Conservation (phyloP, 2,329 filamentous ascomycete genomes). For the Zasmidium angulare region DNA sequence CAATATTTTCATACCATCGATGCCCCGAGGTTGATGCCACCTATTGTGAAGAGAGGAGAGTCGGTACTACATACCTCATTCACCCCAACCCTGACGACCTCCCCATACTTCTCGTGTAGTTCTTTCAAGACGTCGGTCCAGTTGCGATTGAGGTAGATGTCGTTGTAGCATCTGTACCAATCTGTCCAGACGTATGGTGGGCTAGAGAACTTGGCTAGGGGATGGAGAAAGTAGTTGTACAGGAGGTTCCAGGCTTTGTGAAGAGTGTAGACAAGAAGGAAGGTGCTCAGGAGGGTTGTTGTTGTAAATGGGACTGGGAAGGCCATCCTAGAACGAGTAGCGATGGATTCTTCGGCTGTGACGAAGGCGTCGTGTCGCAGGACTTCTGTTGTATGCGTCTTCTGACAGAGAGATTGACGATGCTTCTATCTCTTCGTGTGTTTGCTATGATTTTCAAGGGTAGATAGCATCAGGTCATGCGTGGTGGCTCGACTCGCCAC, state of each 20-base stretch:
- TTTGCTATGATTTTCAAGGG: too few species aligned
- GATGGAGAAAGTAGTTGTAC: conserved; percentile 13
- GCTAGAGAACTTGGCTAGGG: conserved; percentile 12
- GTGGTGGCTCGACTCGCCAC: too few species aligned
- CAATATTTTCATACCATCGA: background rate
- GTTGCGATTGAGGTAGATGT: conserved; percentile 11
- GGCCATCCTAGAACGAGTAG: conserved; percentile 1
- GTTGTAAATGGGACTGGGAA: background rate
- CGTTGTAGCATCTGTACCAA: conserved; percentile 17
- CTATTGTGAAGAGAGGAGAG: too few species aligned
- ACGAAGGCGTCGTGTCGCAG: too few species aligned
- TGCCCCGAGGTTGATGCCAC: too few species aligned
- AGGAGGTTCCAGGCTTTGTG: conserved; percentile 7
- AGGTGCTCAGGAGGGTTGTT: background rate
- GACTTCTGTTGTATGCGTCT: too few species aligned
- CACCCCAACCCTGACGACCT: conserved; percentile 17
- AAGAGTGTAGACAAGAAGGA: conserved; percentile 7
- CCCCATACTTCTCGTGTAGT: conserved; percentile 15
- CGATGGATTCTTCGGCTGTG: too few species aligned
- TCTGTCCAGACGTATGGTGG: conserved; percentile 10
- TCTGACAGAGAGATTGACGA: too few species aligned
- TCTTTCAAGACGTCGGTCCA: conserved; percentile 16
- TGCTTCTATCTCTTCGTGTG: too few species aligned
- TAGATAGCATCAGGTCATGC: too few species aligned
- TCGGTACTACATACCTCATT: conserved; percentile 13